A percentile compares a stretch with the other conserved stretches of the same genome.
Evolutionary conservation across 164 flowering plant species (phyloP).

Genomic region (Litsea cubeba): DNA sequence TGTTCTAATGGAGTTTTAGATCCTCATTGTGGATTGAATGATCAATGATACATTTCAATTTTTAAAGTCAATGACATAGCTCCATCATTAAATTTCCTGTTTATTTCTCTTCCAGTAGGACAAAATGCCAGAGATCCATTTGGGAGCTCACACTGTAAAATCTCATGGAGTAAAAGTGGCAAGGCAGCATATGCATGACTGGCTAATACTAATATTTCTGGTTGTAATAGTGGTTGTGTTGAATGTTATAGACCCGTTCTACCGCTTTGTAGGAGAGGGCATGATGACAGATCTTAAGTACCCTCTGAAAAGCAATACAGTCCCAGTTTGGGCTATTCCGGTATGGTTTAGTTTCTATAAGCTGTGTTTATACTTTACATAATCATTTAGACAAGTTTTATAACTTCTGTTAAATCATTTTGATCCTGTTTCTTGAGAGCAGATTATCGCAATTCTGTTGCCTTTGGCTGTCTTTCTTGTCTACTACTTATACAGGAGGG

Average conservation of each 20-base stretch:
- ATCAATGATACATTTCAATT: neutral
- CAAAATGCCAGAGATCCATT: conserved; percentile 21
- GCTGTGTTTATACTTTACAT: neutral
- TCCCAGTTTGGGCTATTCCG: conserved; percentile 87
- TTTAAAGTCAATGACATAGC: neutral
- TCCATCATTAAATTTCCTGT: neutral
- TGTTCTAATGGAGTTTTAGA: neutral
- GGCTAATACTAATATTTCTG: conserved; percentile 72
- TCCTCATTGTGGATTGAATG: neutral
- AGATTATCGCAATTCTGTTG: conserved; percentile 46
- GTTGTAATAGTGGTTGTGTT: conserved; percentile 42
- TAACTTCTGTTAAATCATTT: neutral
- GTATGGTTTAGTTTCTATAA: conserved; percentile 38
- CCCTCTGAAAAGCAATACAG: conserved; percentile 64
- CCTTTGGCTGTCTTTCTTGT: conserved; percentile 41
- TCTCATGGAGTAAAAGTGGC: conserved; percentile 48
- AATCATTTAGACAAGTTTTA: neutral
- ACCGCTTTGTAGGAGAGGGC: conserved; percentile 71
- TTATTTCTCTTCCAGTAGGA: conserved; percentile 6
- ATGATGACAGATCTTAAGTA: conserved; percentile 84
- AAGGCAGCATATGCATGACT: conserved; percentile 50
- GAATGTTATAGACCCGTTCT: conserved; percentile 55
- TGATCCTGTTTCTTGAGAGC: conserved; percentile 14
- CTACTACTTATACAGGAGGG: conserved; percentile 49
- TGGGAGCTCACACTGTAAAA: conserved; percentile 29